phyloP scores from a whole-genome alignment of 2,329 filamentous ascomycete species.

The Exserohilum rostratum region DNA sequence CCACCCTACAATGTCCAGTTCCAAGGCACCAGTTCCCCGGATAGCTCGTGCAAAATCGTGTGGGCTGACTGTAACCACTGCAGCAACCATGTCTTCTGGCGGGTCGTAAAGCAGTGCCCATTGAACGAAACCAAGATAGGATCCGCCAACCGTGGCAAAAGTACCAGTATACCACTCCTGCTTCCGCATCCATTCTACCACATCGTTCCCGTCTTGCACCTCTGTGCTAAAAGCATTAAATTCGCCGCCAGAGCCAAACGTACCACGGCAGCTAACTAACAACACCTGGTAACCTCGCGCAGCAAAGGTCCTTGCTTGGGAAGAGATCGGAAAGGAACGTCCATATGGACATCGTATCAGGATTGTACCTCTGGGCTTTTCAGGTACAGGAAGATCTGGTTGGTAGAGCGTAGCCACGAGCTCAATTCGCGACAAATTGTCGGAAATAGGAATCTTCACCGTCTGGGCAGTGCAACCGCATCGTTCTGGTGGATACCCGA shows the following conservation, averaged over 20 bases:
- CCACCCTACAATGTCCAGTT: slow-evolving; percentile 11
- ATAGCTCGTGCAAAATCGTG: slow-evolving; percentile 12
- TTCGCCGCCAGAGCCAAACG: slow-evolving; percentile 17
- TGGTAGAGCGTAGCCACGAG: not conserved
- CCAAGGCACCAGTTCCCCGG: slow-evolving; percentile 14
- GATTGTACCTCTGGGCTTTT: slow-evolving; percentile 13
- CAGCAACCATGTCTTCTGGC: slow-evolving; percentile 14
- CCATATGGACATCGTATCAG: slow-evolving; percentile 17
- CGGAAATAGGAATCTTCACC: not conserved
- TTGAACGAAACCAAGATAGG: slow-evolving; percentile 17
- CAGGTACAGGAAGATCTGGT: not conserved
- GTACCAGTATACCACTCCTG: slow-evolving; percentile 17
- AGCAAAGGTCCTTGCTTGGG: not conserved
- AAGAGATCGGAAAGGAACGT: slow-evolving; percentile 4
- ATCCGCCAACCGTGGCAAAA: slow-evolving; percentile 14
- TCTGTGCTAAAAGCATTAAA: slow-evolving; percentile 17
- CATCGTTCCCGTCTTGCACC: slow-evolving; percentile 11
- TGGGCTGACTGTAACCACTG: slow-evolving; percentile 5
- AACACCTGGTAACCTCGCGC: slow-evolving; percentile 11
- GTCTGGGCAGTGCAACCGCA: not conserved
- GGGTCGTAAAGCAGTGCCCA: slow-evolving; percentile 17
- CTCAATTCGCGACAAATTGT: not conserved
- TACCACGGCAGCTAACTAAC: slow-evolving; percentile 16
- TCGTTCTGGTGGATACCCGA: not conserved
- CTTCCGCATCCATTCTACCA: slow-evolving; percentile 17